phyloP scores from a whole-genome alignment of 2,329 filamentous ascomycete species.

The Blastomyces emzantsi region DNA sequence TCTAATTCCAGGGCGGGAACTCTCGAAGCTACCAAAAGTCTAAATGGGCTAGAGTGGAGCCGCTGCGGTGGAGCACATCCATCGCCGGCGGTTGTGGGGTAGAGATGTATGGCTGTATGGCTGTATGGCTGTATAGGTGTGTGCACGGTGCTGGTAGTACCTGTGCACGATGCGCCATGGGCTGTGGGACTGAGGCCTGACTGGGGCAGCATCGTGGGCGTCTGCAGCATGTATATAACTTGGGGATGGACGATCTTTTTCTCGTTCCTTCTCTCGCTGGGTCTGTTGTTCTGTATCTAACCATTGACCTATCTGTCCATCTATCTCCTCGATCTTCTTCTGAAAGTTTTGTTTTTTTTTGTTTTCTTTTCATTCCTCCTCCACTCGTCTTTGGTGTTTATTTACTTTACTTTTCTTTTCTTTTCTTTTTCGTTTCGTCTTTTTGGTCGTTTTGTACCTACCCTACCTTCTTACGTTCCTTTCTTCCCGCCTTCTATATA shows the following conservation, averaged over 20 bases:
- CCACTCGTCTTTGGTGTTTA: background rate
- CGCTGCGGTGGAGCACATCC: background rate
- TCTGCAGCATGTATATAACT: conserved; percentile 3
- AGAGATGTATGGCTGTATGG: background rate
- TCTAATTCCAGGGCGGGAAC: background rate
- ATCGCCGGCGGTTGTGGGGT: background rate
- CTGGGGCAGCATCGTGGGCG: background rate
- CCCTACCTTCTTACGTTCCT: too few relatives aligned
- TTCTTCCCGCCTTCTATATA: background rate
- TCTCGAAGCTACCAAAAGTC: background rate
- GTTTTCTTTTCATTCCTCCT: background rate
- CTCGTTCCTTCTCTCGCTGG: background rate
- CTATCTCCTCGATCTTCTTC: background rate
- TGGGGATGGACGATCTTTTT: conserved; percentile 1
- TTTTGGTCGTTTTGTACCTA: too few relatives aligned
- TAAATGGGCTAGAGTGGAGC: background rate
- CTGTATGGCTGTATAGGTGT: too few relatives aligned
- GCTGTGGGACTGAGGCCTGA: background rate
- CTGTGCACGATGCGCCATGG: background rate
- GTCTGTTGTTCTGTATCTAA: background rate
- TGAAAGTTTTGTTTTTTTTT: background rate
- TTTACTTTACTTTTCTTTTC: background rate
- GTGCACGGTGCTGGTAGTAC: too few relatives aligned
- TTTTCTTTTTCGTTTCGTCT: background rate
- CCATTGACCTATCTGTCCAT: background rate